Percentiles rank a stretch among this genome's conserved stretches.
phyloP scores from a whole-genome alignment of 129 eudicot genomes.

The Helianthus tuberosus region DNA sequence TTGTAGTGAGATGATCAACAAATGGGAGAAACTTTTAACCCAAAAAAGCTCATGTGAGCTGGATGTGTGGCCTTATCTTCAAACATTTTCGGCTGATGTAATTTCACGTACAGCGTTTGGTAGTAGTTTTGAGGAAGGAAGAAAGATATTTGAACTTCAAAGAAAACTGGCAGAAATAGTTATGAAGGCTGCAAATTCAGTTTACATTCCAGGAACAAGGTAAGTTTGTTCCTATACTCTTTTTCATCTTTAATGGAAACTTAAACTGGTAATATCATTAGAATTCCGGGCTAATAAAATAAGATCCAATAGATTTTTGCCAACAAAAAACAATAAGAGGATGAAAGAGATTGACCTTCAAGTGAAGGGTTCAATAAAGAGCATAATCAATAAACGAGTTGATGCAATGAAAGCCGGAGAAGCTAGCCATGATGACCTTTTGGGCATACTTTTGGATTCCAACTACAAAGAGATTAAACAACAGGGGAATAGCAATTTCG shows the following conservation, averaged over 20 bases:
- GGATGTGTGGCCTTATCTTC: conserved; percentile 9
- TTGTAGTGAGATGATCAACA: conserved; percentile 6
- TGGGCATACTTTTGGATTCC: conserved; percentile 41
- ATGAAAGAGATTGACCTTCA: conserved; percentile 32
- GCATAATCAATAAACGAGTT: conserved; percentile 30
- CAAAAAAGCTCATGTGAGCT: not conserved
- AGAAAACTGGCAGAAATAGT: not conserved
- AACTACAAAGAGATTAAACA: conserved; percentile 33
- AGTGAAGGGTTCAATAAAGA: conserved; percentile 21
- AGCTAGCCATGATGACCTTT: conserved; percentile 19
- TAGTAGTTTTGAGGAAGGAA: conserved; percentile 11
- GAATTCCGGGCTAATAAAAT: not conserved
- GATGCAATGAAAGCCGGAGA: conserved; percentile 27
- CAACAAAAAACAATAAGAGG: conserved; percentile 29
- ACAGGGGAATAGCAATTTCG: not conserved
- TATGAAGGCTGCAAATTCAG: not conserved
- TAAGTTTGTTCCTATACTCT: not conserved
- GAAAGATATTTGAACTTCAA: conserved; percentile 6
- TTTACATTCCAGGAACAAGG: conserved; percentile 6
- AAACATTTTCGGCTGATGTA: not conserved
- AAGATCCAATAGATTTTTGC: conserved; percentile 24
- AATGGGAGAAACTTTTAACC: not conserved
- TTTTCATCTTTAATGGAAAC: not conserved
- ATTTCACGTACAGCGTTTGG: conserved; percentile 1
- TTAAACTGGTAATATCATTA: not conserved